phyloP scores from a whole-genome alignment of 768 basidiomycete genomes.

The Tylopilus intermedius region DNA sequence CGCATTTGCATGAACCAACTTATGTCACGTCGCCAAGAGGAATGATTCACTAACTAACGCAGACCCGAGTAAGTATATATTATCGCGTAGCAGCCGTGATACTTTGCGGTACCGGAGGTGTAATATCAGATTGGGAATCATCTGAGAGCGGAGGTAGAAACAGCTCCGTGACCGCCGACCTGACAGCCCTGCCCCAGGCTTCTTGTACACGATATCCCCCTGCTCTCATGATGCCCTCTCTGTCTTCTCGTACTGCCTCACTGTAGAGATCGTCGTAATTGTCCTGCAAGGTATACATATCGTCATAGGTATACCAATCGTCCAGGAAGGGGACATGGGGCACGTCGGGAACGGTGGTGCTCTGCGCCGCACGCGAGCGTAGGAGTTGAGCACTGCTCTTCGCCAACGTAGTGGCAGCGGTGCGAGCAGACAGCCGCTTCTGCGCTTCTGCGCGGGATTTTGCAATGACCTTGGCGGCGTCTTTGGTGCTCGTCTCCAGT shows the following conservation, averaged over 20 bases:
- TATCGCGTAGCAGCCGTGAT: constrained; percentile 40
- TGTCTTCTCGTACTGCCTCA: constrained; percentile 70
- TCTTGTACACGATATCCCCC: constrained; percentile 81
- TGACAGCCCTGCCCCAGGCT: constrained; percentile 79
- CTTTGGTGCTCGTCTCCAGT: constrained; percentile 70
- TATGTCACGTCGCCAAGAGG: neutral
- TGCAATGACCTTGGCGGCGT: constrained; percentile 65
- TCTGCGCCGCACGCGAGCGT: constrained; percentile 61
- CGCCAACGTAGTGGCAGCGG: constrained; percentile 37
- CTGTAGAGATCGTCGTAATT: constrained; percentile 71
- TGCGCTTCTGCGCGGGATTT: constrained; percentile 61
- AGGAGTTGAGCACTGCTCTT: constrained; percentile 46
- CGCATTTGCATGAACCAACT: neutral
- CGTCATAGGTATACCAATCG: constrained; percentile 70
- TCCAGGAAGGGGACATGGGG: constrained; percentile 79
- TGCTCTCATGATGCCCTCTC: constrained; percentile 74
- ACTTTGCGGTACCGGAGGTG: constrained; percentile 32
- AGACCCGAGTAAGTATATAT: neutral
- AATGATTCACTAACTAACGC: neutral
- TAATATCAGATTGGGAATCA: constrained; percentile 2
- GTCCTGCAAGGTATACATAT: constrained; percentile 51
- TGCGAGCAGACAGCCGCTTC: constrained; percentile 56
- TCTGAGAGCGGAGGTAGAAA: constrained; percentile 53
- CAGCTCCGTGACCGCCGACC: constrained; percentile 67
- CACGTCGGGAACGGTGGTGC: constrained; percentile 64